Percentiles rank a stretch among this genome's conserved stretches.
Conservation (phyloP, 768 basidiomycete genomes). For the Lentinula sp. region DNA sequence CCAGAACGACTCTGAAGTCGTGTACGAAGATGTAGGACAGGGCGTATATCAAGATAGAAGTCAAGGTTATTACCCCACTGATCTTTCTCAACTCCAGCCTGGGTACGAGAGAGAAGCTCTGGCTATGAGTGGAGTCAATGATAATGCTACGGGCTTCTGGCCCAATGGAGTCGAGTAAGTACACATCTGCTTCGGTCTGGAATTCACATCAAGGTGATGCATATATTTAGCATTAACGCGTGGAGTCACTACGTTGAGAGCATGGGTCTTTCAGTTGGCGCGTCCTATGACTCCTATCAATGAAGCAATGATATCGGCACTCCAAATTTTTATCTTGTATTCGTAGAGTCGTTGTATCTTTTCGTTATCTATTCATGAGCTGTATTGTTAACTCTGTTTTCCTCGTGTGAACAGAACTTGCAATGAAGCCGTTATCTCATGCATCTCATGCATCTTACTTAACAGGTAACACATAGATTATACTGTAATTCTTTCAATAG, state of each 20-base stretch:
- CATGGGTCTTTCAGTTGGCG: neutral
- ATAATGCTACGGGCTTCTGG: neutral
- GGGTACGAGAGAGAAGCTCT: neutral
- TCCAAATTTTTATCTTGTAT: too few species aligned
- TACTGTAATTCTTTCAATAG: neutral
- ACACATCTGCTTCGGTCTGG: neutral
- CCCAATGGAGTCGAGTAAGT: neutral
- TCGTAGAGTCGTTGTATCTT: too few species aligned
- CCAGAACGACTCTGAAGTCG: neutral
- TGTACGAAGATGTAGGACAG: neutral
- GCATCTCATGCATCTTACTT: too few species aligned
- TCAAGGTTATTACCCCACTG: neutral
- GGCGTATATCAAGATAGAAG: neutral
- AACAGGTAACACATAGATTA: too few species aligned
- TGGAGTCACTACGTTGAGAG: slow-evolving; percentile 2
- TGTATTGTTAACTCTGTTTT: too few species aligned
- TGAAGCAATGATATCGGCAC: neutral
- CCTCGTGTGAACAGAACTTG: too few species aligned
- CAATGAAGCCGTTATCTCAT: too few species aligned
- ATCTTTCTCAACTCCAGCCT: slow-evolving; percentile 1
- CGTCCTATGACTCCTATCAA: neutral
- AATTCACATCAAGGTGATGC: neutral
- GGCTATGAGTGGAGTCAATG: neutral
- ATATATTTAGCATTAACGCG: neutral
- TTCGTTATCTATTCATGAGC: too few species aligned